Evolutionary conservation across 768 basidiomycete species (phyloP).

Genomic region (Collybiopsis confluens): DNA sequence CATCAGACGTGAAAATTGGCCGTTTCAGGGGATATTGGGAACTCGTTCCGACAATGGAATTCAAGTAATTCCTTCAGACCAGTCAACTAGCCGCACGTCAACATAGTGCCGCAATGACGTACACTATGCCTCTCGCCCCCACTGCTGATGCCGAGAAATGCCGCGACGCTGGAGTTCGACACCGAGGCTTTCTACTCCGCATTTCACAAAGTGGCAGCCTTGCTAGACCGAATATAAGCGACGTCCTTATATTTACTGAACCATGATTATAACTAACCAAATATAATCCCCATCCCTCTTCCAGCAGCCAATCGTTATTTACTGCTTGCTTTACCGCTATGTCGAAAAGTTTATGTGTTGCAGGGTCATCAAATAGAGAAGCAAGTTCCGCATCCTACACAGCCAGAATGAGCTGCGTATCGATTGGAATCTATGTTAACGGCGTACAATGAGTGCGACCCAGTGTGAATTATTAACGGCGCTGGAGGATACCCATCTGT

Average conservation of each 20-base stretch:
- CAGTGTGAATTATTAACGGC: constrained; percentile 67
- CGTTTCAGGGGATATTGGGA: constrained; percentile 48
- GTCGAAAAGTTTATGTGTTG: constrained; percentile 66
- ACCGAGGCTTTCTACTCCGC: constrained; percentile 63
- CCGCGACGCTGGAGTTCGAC: constrained; percentile 64
- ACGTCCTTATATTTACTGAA: background rate
- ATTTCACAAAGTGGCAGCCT: constrained; percentile 65
- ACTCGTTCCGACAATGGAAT: constrained; percentile 38
- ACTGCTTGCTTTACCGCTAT: constrained; percentile 59
- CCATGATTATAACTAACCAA: constrained; percentile 34
- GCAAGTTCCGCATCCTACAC: constrained; percentile 67
- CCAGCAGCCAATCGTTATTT: constrained; percentile 66
- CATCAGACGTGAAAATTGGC: constrained; percentile 53
- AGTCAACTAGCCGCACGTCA: background rate
- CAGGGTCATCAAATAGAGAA: constrained; percentile 47
- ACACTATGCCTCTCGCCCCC: constrained; percentile 77
- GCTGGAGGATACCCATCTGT: constrained; percentile 66
- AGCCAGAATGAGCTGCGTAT: background rate
- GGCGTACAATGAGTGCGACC: constrained; percentile 61
- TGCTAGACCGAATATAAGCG: constrained; percentile 33
- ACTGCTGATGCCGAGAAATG: constrained; percentile 61
- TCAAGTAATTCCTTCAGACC: constrained; percentile 43
- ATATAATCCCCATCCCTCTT: constrained; percentile 68
- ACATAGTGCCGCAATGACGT: constrained; percentile 23
- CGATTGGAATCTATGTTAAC: background rate